Conservation (phyloP, 129 eudicot species). For the Escallonia rubra region DNA sequence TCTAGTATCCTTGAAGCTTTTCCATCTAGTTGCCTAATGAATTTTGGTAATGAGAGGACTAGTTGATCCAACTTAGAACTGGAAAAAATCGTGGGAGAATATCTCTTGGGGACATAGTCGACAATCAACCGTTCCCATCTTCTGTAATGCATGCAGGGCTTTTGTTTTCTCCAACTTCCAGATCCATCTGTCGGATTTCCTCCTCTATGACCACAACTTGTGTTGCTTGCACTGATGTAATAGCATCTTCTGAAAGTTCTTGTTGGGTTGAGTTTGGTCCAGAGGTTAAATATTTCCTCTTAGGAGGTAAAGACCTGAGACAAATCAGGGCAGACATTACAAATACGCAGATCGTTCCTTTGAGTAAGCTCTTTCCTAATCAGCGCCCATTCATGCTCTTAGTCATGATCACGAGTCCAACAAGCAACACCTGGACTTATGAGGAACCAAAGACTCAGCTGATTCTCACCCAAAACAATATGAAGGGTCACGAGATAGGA, state of each 20-base stretch:
- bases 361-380: too few species aligned
- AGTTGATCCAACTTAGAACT: slow-evolving; percentile 35
- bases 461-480: too few species aligned
- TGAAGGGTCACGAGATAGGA: too few species aligned
- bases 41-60: slow-evolving; percentile 30
- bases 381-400: too few species aligned
- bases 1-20: slow-evolving; percentile 79
- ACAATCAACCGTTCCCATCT: slow-evolving; percentile 86
- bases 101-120: slow-evolving; percentile 41
- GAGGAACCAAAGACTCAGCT: too few species aligned
- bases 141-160: slow-evolving; percentile 38
- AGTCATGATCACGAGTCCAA: too few species aligned
- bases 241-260: slow-evolving; percentile 16
- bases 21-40: slow-evolving; percentile 50
- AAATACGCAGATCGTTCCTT: too few species aligned
- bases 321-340: background rate
- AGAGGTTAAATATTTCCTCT: slow-evolving; percentile 33
- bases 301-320: slow-evolving; percentile 58
- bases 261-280: slow-evolving; percentile 28
- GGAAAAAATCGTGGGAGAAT: slow-evolving; percentile 42
- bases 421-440: too few species aligned
- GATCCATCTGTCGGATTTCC: slow-evolving; percentile 27
- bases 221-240: slow-evolving; percentile 15
- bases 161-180: slow-evolving; percentile 28
- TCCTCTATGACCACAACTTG: slow-evolving; percentile 21